Conservation (phyloP, 139 green algal species). For the Tetraselmis chui region DNA sequence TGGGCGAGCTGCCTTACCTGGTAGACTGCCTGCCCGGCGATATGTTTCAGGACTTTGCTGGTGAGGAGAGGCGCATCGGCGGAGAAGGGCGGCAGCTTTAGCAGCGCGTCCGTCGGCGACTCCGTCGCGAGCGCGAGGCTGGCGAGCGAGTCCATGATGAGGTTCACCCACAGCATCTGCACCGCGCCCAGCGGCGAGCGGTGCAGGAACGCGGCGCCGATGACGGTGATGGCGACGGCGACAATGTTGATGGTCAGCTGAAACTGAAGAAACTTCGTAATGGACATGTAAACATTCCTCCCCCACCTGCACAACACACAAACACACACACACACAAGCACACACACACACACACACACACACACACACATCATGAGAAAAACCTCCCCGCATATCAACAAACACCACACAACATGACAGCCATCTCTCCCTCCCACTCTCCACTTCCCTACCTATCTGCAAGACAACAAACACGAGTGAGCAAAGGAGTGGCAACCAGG, state of each 20-base stretch:
- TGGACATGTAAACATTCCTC: slow-evolving; percentile 73
- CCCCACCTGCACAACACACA: slow-evolving; percentile 69
- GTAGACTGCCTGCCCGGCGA: slow-evolving; percentile 59
- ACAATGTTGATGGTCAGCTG: slow-evolving; percentile 78
- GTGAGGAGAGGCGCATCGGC: slow-evolving; percentile 36
- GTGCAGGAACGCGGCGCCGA: slow-evolving; percentile 49
- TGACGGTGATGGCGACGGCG: slow-evolving; percentile 52
- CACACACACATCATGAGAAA: no score
- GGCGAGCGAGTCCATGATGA: slow-evolving; percentile 87
- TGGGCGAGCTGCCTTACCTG: no score
- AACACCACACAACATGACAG: no score
- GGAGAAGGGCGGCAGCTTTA: slow-evolving; percentile 53
- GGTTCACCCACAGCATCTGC: slow-evolving; percentile 85
- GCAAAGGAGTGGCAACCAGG: no score
- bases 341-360: no score
- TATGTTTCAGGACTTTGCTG: slow-evolving; percentile 38
- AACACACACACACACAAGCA: no score
- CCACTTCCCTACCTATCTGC: no score
- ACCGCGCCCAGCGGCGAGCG: slow-evolving; percentile 62
- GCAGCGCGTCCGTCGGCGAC: slow-evolving; percentile 49
- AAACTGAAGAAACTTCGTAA: slow-evolving; percentile 77
- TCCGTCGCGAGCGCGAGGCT: slow-evolving; percentile 75
- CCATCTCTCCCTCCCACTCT: no score
- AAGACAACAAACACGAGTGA: no score
- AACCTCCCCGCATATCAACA: no score